phyloP scores from a whole-genome alignment of 495 filamentous ascomycete species.

The Oidiodendron maius region DNA sequence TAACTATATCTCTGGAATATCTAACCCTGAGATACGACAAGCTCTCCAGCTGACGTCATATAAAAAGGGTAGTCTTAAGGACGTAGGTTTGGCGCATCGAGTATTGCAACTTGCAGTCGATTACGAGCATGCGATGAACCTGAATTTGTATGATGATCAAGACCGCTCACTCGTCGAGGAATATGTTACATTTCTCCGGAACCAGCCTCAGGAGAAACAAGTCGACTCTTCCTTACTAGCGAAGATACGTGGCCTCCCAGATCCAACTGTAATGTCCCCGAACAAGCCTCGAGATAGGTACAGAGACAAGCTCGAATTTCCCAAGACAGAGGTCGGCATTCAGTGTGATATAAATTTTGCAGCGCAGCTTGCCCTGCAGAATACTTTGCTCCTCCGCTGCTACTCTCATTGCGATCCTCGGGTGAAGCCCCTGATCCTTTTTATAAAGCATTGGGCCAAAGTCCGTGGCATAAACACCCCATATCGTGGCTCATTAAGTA shows the following conservation, averaged over 20 bases:
- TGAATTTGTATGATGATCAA: slow-evolving; percentile 28
- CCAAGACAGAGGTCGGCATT: slow-evolving; percentile 61
- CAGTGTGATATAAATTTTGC: slow-evolving; percentile 85
- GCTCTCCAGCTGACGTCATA: slow-evolving; percentile 12
- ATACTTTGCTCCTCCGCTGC: slow-evolving; percentile 70
- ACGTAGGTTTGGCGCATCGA: slow-evolving; percentile 28
- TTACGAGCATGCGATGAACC: slow-evolving; percentile 39
- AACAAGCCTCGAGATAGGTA: slow-evolving; percentile 33
- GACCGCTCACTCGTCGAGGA: slow-evolving; percentile 25
- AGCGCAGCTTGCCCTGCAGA: slow-evolving; percentile 70
- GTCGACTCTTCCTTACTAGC: slow-evolving; percentile 5
- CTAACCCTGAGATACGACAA: slow-evolving; percentile 26
- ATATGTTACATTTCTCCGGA: slow-evolving; percentile 36
- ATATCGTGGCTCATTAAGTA: slow-evolving; percentile 76
- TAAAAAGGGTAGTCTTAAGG: slow-evolving; percentile 26
- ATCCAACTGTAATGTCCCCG: slow-evolving; percentile 18
- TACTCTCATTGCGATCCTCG: slow-evolving; percentile 70
- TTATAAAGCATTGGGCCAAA: slow-evolving; percentile 83
- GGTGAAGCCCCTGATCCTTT: slow-evolving; percentile 68
- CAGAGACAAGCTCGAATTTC: slow-evolving; percentile 60
- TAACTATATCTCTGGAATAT: slow-evolving; percentile 42
- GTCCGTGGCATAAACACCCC: slow-evolving; percentile 70
- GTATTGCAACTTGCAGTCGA: slow-evolving; percentile 40
- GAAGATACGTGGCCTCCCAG: slow-evolving; percentile 21
- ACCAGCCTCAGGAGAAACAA: not conserved